phyloP scores from a whole-genome alignment of 23 red algal genomes.

The Gracilaria gracilis region DNA sequence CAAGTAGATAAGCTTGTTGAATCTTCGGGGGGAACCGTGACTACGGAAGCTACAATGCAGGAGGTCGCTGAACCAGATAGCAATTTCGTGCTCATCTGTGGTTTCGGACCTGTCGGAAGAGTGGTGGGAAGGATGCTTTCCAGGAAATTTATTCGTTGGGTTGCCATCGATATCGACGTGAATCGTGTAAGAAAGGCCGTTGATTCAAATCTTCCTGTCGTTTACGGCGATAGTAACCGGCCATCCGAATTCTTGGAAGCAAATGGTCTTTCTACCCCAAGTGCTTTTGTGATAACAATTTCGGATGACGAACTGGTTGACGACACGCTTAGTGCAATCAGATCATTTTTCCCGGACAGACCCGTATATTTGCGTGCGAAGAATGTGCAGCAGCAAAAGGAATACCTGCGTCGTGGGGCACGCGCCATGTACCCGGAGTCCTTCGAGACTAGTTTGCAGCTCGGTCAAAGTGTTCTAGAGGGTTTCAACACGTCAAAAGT shows the following conservation, averaged over 20 bases:
- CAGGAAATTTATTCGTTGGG: conserved; percentile 81
- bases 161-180: conserved; percentile 85
- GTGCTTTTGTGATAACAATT: conserved; percentile 82
- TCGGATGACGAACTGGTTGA: conserved; percentile 54
- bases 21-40: conserved; percentile 48
- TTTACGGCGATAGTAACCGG: conserved; percentile 73
- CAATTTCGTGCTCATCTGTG: conserved; percentile 84
- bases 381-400: conserved; percentile 75
- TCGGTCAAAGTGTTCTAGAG: conserved; percentile 78
- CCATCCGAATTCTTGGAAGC: conserved; percentile 64
- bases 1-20: conserved; percentile 62
- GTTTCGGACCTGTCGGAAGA: conserved; percentile 90
- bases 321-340: conserved; percentile 61
- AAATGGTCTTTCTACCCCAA: conserved; percentile 47
- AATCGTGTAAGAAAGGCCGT: conserved; percentile 62
- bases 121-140: conserved; percentile 91
- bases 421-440: conserved; percentile 80
- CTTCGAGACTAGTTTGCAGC: conserved; percentile 87
- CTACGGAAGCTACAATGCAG: conserved; percentile 54
- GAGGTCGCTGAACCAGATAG: conserved; percentile 34
- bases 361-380: conserved; percentile 92
- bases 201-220: conserved; percentile 63
- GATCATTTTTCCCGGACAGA: conserved; percentile 66
- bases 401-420: conserved; percentile 65
- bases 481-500: conserved; percentile 58